These are phyloP conservation scores for Xanthoceras sorbifolium DNA, from an alignment of 345 rosid genomes.

Conservation along the genomic window DNA sequence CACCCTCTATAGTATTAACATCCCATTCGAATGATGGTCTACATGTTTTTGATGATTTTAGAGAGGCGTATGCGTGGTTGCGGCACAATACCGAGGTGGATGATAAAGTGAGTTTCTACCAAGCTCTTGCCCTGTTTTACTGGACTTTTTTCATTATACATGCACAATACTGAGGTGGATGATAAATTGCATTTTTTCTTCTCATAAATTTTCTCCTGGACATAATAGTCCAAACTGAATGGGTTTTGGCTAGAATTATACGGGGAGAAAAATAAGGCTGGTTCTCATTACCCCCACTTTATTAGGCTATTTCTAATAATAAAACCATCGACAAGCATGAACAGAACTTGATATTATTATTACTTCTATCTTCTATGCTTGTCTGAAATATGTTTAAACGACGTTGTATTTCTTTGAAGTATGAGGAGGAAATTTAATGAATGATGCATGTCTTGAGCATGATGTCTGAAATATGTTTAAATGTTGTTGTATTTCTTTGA, in stretches of 20 bases:
- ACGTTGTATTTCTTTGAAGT: background rate
- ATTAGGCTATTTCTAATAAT: background rate
- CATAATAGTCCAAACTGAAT: background rate
- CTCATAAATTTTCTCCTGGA: background rate
- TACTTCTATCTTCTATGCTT: background rate
- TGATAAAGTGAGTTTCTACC: constrained; percentile 71
- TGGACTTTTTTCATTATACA: background rate
- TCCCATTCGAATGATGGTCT: constrained; percentile 74
- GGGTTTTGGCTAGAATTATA: background rate
- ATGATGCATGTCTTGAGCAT: constrained; percentile 1
- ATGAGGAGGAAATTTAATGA: background rate
- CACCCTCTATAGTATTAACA: constrained; percentile 95
- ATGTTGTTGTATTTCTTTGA: background rate
- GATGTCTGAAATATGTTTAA: background rate
- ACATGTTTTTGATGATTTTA: constrained; percentile 97
- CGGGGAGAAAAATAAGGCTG: no score
- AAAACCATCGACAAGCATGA: background rate
- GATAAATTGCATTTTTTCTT: background rate
- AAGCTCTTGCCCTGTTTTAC: background rate
- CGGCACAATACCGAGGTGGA: constrained; percentile 98
- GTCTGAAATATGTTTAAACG: background rate
- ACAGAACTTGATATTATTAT: background rate
- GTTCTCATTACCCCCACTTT: no score
- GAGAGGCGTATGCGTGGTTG: constrained; percentile 97
- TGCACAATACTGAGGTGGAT: background rate